Base-by-base conservation (phyloP, 129 eudicot genomes). In the Artemisia argyi region DNA sequence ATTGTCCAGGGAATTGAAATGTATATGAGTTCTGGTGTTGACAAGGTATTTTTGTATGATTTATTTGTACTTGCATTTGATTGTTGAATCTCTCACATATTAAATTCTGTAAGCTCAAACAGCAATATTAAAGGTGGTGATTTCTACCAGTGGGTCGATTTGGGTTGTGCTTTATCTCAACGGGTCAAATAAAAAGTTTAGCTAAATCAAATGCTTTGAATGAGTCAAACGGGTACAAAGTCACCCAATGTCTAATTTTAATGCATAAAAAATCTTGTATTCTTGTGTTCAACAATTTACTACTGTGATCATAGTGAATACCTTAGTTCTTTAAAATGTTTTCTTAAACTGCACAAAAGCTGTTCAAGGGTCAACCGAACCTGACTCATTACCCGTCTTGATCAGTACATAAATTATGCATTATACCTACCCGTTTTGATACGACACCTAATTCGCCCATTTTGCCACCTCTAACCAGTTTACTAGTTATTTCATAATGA, bases 1-100 rank as follows among this genome's bases (percentile, higher is more conserved):
- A 52, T 77, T 48, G 28, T 82, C 20, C 90, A 92, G 98, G 98
- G 98, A 72, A 83, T 94, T 66, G 98, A 94, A 73, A 88, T 90
- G 97, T 77, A 65, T 71, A 73, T 85, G 92, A 90, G 81, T 76
- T 80, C 97, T 70, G 88, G 84, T 49, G 50, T 66, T 60, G 97
- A 90, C 75, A 90, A 90, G 98, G 98, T 94, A 84, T 56, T 72
- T 61, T 39, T 49, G 15, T 57, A 26, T 4, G 18, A 54, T 26
- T 50, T 56, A 16, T 63, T 12, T 39, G 1, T 35, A 61, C 77
- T 67, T 72, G 55, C 42, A 59, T 8, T 68, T 61, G 57, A 44
- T 59, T 15, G 44, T 69, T 32, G 11, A 63, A 30, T n/a, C 20
- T 51, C 49, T 71, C 0, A 26, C 24, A 2, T 28, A 15, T 19